These are phyloP conservation scores for Fusarium pseudograminearum DNA, from an alignment of 2,329 filamentous ascomycete species.

Conservation along the genomic window DNA sequence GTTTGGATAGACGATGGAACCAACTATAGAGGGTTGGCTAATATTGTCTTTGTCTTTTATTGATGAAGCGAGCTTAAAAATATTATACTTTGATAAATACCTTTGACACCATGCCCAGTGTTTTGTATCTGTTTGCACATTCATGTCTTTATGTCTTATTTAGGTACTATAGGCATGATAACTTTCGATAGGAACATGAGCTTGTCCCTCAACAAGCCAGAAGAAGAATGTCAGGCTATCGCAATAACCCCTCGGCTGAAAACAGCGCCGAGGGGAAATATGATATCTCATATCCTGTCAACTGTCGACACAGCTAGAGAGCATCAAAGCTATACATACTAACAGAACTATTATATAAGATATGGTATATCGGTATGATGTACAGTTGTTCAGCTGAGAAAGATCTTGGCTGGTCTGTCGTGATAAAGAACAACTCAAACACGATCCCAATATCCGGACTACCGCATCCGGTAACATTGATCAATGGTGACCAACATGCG, in stretches of 20 bases:
- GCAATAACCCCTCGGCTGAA: neutral
- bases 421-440: neutral
- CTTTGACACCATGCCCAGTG: slow-evolving; percentile 8
- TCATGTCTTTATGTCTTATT: neutral
- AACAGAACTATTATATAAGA: neutral
- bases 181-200: neutral
- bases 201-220: neutral
- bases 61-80: slow-evolving; percentile 35
- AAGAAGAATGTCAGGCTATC: neutral
- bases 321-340: neutral
- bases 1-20: slow-evolving; percentile 27
- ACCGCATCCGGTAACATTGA: slow-evolving; percentile 28
- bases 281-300: neutral
- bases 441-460: slow-evolving; percentile 7
- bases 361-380: neutral
- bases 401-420: neutral
- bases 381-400: neutral
- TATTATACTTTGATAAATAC: slow-evolving; percentile 12
- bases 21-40: slow-evolving; percentile 22
- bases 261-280: neutral
- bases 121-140: neutral
- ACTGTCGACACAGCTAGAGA: neutral
- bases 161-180: neutral
- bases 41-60: slow-evolving; percentile 27
- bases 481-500: slow-evolving; percentile 11